phyloP scores from a whole-genome alignment of 352 stramenopile species.

The Phytophthora fragariae region DNA sequence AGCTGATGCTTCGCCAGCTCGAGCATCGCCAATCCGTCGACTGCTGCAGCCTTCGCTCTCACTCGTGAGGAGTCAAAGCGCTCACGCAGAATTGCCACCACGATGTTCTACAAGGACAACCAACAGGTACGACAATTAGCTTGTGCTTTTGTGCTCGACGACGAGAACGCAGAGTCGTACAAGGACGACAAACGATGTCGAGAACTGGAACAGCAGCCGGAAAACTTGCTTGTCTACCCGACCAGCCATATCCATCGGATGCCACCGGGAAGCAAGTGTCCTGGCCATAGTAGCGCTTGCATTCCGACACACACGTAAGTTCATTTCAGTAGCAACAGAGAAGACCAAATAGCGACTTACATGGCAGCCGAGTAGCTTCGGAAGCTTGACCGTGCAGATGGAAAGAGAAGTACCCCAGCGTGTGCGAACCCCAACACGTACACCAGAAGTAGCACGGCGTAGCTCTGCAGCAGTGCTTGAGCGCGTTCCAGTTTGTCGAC shows the following conservation, averaged over 20 bases:
- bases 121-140: background rate
- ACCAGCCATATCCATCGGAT: constrained; percentile 28
- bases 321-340: background rate
- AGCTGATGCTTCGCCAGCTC: constrained; percentile 66
- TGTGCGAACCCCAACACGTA: constrained; percentile 63
- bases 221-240: constrained; percentile 39
- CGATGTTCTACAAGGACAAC: constrained; percentile 52
- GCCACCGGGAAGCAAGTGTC: constrained; percentile 25
- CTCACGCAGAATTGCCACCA: constrained; percentile 67
- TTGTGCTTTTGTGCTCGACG: background rate
- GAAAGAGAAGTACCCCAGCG: constrained; percentile 52
- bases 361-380: constrained; percentile 53
- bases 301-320: background rate
- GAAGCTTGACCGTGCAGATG: constrained; percentile 40
- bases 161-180: constrained; percentile 17
- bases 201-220: constrained; percentile 47
- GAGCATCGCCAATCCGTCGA: constrained; percentile 53
- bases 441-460: constrained; percentile 44
- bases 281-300: constrained; percentile 42
- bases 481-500: constrained; percentile 56
- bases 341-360: constrained; percentile 34
- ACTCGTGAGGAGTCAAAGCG: constrained; percentile 52
- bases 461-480: constrained; percentile 53
- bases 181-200: constrained; percentile 53
- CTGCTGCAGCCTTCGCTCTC: constrained; percentile 25